Evolutionary conservation across 257 asterid genomes (phyloP), one percentile per base, ranked within the genome.

Genomic region (Fraxinus pennsylvanica): DNA sequence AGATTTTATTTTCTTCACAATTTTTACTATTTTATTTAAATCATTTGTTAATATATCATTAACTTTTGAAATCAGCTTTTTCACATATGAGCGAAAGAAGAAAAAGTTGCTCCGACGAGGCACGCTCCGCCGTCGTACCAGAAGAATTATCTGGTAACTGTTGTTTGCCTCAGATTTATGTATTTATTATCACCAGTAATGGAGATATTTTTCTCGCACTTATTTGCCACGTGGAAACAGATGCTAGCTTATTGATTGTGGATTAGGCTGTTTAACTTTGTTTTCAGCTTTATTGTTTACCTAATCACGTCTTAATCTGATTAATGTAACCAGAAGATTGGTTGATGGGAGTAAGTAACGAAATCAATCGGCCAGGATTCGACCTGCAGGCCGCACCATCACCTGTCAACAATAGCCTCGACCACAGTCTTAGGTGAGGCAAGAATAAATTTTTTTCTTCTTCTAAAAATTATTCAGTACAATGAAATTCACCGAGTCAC

Each of bases 51-150:
- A 43, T 43, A 43, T 43, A 2, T 10, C 15, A 9, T 43, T 12
- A 12, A 43, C 52, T 43, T 43, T 43, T 43, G 52, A 43, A 43
- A 43, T 43, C 52, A 43, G 52, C 52, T 43, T 43, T 43, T 43
- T 43, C 52, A 43, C 14, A 43, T 43, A 43, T 43, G 52, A 43
- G 52, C 52, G 52, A 43, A 12, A 85, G 96, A 76, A 86, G 96
- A 70, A 94, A 91, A 83, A 91, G 97, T 81, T 87, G 94, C 70
- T 90, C 97, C 0, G 97, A 92, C 54, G 94, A 89, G 10, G 90
- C 96, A 14, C 45, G 59, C 54, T 82, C 88, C 82, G 97, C 78
- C 80, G 97, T 94, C 75, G 97, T 94, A 9, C 97, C 97, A 15
- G 97, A 91, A 79, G 98, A 94, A 70, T 82, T 89, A 66, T 88